phyloP scores from a whole-genome alignment of 1,139 yeast species.

The Hemisphaericaspora subhashii region DNA sequence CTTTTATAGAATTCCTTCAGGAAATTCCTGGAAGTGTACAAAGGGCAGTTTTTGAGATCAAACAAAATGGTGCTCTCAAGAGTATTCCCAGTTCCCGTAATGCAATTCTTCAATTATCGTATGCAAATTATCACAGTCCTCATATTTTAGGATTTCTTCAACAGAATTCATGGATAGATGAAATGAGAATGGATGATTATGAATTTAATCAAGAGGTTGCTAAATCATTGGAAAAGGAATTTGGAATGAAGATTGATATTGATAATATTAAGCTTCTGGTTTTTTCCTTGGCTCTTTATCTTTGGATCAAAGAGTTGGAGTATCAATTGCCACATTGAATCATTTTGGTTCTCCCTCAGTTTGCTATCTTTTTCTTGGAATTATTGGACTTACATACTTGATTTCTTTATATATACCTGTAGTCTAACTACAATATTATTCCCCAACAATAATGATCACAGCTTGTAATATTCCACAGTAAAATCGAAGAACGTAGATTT shows the following conservation, averaged over 20 bases:
- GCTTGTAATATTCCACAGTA: too few species aligned
- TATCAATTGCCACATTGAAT: slow-evolving; percentile 2
- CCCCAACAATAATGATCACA: too few species aligned
- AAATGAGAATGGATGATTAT: slow-evolving; percentile 1
- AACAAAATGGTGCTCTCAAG: background rate
- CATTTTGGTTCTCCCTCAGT: too few species aligned
- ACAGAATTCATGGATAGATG: slow-evolving; percentile 5
- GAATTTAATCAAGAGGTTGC: slow-evolving; percentile 3
- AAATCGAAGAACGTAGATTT: too few species aligned
- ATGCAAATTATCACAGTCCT: slow-evolving; percentile 4
- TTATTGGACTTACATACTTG: too few species aligned
- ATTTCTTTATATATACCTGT: too few species aligned
- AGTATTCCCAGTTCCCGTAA: slow-evolving; percentile 2
- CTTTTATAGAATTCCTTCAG: slow-evolving; percentile 5
- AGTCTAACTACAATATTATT: too few species aligned
- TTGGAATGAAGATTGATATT: slow-evolving; percentile 2
- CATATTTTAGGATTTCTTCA: slow-evolving; percentile 1
- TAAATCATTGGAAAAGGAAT: background rate
- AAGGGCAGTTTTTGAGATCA: slow-evolving; percentile 1
- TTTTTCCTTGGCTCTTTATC: slow-evolving; percentile 5
- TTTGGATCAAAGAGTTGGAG: slow-evolving; percentile 7
- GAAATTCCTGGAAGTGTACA: background rate
- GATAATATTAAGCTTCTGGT: slow-evolving; percentile 2
- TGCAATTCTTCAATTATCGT: background rate
- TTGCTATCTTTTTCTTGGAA: too few species aligned